Conservation (phyloP, 2,329 filamentous ascomycete genomes). For the Colletotrichum sp. region DNA sequence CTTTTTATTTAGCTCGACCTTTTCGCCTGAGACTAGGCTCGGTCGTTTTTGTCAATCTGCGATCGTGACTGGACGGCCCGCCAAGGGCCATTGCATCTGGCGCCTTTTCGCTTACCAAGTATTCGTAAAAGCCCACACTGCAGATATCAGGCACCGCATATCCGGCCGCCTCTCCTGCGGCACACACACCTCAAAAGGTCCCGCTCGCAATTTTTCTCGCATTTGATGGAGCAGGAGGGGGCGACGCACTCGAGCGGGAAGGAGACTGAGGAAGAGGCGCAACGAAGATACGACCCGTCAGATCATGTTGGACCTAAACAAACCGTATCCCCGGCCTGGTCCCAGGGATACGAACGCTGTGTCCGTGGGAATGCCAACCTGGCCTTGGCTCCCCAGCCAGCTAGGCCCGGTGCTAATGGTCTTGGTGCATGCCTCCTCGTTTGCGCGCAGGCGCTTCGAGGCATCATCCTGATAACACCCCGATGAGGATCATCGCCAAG, state of each 20-base stretch:
- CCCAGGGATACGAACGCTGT: background rate
- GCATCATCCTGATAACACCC: background rate
- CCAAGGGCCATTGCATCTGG: background rate
- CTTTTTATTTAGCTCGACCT: background rate
- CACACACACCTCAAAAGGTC: background rate
- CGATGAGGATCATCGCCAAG: background rate
- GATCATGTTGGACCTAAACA: background rate
- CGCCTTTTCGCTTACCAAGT: background rate
- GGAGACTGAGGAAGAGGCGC: background rate
- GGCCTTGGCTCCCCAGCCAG: background rate
- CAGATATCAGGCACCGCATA: background rate
- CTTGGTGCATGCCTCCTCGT: background rate
- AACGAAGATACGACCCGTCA: background rate
- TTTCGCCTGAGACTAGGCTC: constrained; percentile 8
- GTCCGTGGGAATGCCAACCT: background rate
- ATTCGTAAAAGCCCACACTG: background rate
- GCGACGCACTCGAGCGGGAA: background rate
- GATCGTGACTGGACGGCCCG: background rate
- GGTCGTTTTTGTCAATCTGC: background rate
- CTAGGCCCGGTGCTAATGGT: background rate
- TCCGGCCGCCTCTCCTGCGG: background rate
- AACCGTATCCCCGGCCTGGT: background rate
- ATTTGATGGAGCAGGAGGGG: background rate
- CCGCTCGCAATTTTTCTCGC: background rate
- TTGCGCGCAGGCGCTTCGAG: background rate